These are phyloP conservation scores for Entonaema liquescens DNA, from an alignment of 495 filamentous ascomycete species.

Conservation along the genomic window DNA sequence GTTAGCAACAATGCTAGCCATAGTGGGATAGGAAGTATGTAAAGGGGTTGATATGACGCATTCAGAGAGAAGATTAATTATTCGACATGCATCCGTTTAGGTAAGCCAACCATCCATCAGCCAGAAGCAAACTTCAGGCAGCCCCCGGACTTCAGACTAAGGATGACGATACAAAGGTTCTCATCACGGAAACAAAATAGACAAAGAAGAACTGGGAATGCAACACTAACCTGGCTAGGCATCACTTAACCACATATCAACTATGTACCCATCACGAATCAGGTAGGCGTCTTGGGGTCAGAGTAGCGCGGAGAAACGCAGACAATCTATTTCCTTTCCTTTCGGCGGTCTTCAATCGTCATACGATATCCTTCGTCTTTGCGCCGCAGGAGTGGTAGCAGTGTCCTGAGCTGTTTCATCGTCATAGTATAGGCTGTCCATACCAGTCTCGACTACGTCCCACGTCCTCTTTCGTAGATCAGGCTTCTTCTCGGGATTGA, in stretches of 20 bases:
- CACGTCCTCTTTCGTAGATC: conserved; percentile 67
- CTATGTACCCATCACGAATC: not conserved
- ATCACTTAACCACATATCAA: conserved; percentile 2
- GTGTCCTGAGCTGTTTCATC: conserved; percentile 44
- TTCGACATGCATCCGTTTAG: conserved; percentile 59
- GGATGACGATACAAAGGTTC: conserved; percentile 71
- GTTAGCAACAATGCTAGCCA: conserved; percentile 7
- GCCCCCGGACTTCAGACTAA: conserved; percentile 64
- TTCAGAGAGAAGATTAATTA: conserved; percentile 73
- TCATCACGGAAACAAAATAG: conserved; percentile 59
- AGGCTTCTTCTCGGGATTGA: conserved; percentile 56
- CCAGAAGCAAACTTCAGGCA: conserved; percentile 39
- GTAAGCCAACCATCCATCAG: conserved; percentile 36
- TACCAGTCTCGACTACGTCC: conserved; percentile 62
- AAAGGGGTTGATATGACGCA: not conserved
- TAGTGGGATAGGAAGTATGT: not conserved
- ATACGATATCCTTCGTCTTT: conserved; percentile 59
- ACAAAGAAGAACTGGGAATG: conserved; percentile 13
- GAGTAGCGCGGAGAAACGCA: not conserved
- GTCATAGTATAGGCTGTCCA: conserved; percentile 63
- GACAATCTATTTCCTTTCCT: not conserved
- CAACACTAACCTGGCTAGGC: conserved; percentile 33
- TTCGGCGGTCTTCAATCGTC: conserved; percentile 51
- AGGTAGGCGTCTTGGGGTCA: not conserved
- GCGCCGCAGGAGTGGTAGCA: conserved; percentile 39